These are phyloP conservation scores for Neurospora sp. DNA, from an alignment of 495 filamentous ascomycete species.

Conservation along the genomic window DNA sequence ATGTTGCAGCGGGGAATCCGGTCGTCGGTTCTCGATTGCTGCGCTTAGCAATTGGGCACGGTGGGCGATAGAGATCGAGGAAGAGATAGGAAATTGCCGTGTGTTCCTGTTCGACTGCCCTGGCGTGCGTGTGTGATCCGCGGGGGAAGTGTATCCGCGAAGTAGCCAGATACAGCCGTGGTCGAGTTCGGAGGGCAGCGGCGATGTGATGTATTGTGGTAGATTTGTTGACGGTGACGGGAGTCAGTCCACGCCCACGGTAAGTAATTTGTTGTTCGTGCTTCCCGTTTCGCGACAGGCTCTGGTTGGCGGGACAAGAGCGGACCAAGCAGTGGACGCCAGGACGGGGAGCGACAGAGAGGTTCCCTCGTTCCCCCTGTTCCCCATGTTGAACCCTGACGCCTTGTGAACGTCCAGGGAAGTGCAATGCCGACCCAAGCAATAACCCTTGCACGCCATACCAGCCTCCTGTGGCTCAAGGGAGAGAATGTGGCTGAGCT, in stretches of 20 bases:
- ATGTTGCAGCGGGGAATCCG: not conserved
- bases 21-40: not conserved
- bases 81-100: not conserved
- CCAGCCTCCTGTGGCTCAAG: not conserved
- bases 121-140: not conserved
- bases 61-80: not conserved
- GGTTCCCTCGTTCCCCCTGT: not conserved
- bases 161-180: not conserved
- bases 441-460: not conserved
- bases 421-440: not conserved
- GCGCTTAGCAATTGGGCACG: not conserved
- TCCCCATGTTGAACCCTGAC: not conserved
- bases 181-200: not conserved
- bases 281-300: slow-evolving; percentile 8
- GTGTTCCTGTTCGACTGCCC: not conserved
- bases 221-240: slow-evolving; percentile 2
- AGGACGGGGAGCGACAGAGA: not conserved
- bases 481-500: not conserved
- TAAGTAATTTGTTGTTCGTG: slow-evolving; percentile 10
- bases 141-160: not conserved
- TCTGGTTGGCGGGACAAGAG: slow-evolving; percentile 18
- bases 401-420: not conserved
- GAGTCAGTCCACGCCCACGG: slow-evolving; percentile 9
- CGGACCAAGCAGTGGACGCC: not conserved
- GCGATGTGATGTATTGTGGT: not conserved